Conservation (phyloP, 805 yeast species). For the Barnettozyma wickerhamii region DNA sequence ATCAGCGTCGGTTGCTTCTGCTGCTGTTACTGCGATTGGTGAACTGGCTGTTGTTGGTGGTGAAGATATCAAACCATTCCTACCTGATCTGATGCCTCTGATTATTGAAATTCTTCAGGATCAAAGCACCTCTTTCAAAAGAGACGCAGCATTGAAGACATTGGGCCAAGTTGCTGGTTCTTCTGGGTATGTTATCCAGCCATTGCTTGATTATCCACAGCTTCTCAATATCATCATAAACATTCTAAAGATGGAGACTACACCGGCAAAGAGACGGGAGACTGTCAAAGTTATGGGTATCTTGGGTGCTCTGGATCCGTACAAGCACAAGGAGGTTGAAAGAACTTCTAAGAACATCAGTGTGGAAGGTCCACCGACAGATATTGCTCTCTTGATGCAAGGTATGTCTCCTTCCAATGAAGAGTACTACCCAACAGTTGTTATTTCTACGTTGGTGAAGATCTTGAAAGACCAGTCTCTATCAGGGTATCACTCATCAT, state of each 20-base stretch:
- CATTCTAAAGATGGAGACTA: slow-evolving; percentile 75
- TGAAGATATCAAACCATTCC: slow-evolving; percentile 69
- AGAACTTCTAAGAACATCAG: slow-evolving; percentile 48
- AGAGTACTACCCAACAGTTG: slow-evolving; percentile 94
- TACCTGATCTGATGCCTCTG: slow-evolving; percentile 79
- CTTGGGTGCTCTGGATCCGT: slow-evolving; percentile 95
- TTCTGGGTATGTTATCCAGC: slow-evolving; percentile 93
- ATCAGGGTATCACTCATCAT: slow-evolving; percentile 82
- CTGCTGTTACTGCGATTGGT: slow-evolving; percentile 83
- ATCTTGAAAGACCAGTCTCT: slow-evolving; percentile 82
- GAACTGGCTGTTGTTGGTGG: slow-evolving; percentile 88
- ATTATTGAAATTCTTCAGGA: slow-evolving; percentile 86
- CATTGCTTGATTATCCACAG: slow-evolving; percentile 87
- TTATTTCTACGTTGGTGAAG: slow-evolving; percentile 77
- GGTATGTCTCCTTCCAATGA: slow-evolving; percentile 92
- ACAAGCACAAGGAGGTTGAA: slow-evolving; percentile 89
- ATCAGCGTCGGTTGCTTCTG: slow-evolving; percentile 79
- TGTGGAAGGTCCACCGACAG: slow-evolving; percentile 84
- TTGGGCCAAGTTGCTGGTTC: slow-evolving; percentile 86
- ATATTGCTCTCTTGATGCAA: slow-evolving; percentile 84
- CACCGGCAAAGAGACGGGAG: slow-evolving; percentile 74
- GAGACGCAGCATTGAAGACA: slow-evolving; percentile 86
- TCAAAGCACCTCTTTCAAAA: slow-evolving; percentile 80
- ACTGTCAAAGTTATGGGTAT: slow-evolving; percentile 88
- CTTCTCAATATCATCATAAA: slow-evolving; percentile 75